phyloP scores from a whole-genome alignment of 768 basidiomycete species.

The Chalciporus pseudorubinellus region DNA sequence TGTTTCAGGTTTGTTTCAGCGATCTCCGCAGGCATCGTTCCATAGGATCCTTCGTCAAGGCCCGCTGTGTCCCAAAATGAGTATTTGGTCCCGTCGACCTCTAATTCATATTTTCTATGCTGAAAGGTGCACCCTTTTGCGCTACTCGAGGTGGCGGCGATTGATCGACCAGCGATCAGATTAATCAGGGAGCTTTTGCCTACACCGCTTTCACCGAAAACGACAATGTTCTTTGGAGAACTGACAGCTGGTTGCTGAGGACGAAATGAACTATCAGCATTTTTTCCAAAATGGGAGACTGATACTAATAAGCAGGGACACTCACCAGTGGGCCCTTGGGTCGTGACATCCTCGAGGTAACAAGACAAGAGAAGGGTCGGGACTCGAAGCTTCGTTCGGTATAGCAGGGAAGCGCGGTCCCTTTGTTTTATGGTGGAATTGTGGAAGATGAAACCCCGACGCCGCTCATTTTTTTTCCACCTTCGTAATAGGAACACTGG shows the following conservation, averaged over 20 bases:
- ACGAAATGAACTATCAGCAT: conserved; percentile 4
- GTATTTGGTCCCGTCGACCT: conserved; percentile 22
- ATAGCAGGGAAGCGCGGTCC: neutral
- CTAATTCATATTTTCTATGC: conserved; percentile 26
- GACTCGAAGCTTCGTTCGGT: conserved; percentile 2
- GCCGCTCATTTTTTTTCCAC: conserved; percentile 10
- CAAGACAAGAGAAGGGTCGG: conserved; percentile 12
- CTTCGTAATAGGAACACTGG: neutral
- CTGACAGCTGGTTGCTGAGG: conserved; percentile 8
- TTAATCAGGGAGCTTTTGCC: conserved; percentile 45
- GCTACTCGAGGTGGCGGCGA: conserved; percentile 33
- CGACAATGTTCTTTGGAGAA: conserved; percentile 24
- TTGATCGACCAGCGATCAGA: conserved; percentile 40
- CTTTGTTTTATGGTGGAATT: conserved; percentile 18
- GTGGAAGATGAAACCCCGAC: conserved; percentile 19
- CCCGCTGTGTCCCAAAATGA: conserved; percentile 40
- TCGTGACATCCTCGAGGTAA: conserved; percentile 23
- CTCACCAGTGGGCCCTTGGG: conserved; percentile 18
- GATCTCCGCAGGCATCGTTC: conserved; percentile 28
- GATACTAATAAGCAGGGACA: conserved; percentile 1
- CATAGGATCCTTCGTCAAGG: conserved; percentile 35
- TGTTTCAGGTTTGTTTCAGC: conserved; percentile 27
- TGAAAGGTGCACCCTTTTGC: conserved; percentile 36
- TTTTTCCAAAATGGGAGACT: neutral
- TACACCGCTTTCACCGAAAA: conserved; percentile 31